These are phyloP conservation scores for Fusarium sp. DNA, from an alignment of 2,329 filamentous ascomycete genomes.

Conservation along the genomic window DNA sequence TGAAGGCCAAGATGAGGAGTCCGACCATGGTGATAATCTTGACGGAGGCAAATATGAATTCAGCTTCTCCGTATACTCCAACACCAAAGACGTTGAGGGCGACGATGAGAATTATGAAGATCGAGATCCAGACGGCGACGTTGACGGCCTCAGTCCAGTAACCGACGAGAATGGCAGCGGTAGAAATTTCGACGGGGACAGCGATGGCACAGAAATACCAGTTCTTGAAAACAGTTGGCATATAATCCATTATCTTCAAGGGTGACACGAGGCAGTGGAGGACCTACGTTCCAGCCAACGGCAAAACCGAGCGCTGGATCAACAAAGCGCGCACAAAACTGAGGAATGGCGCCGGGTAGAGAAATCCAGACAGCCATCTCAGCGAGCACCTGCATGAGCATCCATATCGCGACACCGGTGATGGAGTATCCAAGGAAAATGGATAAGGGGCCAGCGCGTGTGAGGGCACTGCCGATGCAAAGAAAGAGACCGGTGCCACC, in stretches of 20 bases:
- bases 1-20: neutral
- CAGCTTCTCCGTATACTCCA: neutral
- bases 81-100: neutral
- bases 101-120: neutral
- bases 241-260: neutral
- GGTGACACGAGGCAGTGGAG: neutral
- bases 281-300: neutral
- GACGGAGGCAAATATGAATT: neutral
- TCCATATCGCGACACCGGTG: neutral
- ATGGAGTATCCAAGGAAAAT: neutral
- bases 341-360: neutral
- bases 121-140: neutral
- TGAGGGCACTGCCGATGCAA: neutral
- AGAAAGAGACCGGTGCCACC: too few relatives aligned
- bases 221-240: neutral
- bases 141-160: neutral
- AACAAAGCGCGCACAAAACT: neutral
- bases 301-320: neutral
- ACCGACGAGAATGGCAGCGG: neutral
- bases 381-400: neutral
- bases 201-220: neutral
- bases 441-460: neutral
- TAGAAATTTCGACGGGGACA: neutral
- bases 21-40: neutral
- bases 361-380: neutral